phyloP scores from a whole-genome alignment of 1,284 basidiomycete genomes.

The Lignosus rhinocerotis region DNA sequence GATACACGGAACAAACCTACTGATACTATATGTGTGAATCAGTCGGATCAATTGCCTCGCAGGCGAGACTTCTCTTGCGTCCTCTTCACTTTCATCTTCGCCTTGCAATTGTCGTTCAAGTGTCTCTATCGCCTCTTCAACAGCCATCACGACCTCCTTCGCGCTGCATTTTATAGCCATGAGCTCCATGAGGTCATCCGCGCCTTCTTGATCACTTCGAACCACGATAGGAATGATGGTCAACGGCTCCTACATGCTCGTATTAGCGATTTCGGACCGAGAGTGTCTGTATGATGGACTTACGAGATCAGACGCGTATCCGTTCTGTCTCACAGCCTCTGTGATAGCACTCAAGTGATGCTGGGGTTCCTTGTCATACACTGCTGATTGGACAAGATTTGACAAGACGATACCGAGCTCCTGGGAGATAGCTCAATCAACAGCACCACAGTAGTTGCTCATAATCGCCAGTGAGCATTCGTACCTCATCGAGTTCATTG shows the following conservation, averaged over 20 bases:
- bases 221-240: conserved; percentile 48
- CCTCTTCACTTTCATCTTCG: conserved; percentile 31
- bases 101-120: conserved; percentile 35
- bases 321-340: conserved; percentile 21
- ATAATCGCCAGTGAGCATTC: not conserved
- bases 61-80: conserved; percentile 22
- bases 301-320: conserved; percentile 26
- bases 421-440: conserved; percentile 14
- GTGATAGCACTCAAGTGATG: conserved; percentile 22
- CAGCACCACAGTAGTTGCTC: not conserved
- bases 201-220: conserved; percentile 37
- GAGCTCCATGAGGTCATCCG: conserved; percentile 44
- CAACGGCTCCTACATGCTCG: conserved; percentile 50
- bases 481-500: conserved; percentile 19
- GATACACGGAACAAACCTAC: conserved; percentile 31
- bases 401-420: conserved; percentile 25
- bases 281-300: not conserved
- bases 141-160: conserved; percentile 62
- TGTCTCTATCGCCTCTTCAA: conserved; percentile 59
- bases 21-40: conserved; percentile 39
- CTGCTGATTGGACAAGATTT: conserved; percentile 27
- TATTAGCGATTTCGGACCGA: not conserved
- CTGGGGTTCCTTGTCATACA: conserved; percentile 26
- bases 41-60: conserved; percentile 38
- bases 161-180: conserved; percentile 47